These are phyloP conservation scores for Mycena polygramma DNA, from an alignment of 768 basidiomycete species.

Conservation along the genomic window DNA sequence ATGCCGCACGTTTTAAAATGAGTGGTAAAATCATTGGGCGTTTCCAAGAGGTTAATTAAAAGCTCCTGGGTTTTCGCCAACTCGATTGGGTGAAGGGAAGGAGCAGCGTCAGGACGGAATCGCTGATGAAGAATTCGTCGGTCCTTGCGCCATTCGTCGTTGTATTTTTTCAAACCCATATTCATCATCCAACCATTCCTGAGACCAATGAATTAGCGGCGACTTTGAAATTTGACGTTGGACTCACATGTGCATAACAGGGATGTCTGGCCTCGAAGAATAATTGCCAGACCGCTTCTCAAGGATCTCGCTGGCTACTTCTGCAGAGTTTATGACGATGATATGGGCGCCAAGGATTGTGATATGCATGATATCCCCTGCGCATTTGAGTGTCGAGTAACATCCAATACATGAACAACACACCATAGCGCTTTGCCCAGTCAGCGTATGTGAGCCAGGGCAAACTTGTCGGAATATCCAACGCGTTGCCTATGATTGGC, in stretches of 20 bases:
- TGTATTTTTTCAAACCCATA: constrained; percentile 38
- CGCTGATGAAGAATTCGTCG: constrained; percentile 39
- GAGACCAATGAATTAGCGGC: not conserved
- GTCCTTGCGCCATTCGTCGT: constrained; percentile 39
- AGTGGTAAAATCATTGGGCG: constrained; percentile 30
- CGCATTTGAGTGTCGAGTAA: not conserved
- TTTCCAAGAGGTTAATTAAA: constrained; percentile 34
- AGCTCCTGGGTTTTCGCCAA: constrained; percentile 36
- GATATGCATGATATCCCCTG: constrained; percentile 50
- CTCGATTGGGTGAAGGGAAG: constrained; percentile 32
- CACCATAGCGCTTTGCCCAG: constrained; percentile 37
- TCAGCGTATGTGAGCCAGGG: constrained; percentile 42
- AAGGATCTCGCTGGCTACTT: constrained; percentile 53
- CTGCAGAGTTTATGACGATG: constrained; percentile 49
- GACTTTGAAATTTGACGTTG: not conserved
- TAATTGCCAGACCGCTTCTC: constrained; percentile 56
- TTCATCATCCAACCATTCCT: constrained; percentile 41
- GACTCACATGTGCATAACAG: constrained; percentile 37
- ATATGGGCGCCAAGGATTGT: constrained; percentile 54
- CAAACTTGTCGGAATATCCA: constrained; percentile 38
- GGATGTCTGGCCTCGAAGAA: constrained; percentile 53
- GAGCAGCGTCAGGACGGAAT: constrained; percentile 31
- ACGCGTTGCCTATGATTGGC: constrained; percentile 43
- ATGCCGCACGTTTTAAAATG: constrained; percentile 35
- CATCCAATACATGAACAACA: not conserved